Percentiles rank a stretch among this genome's conserved stretches.
phyloP scores from a whole-genome alignment of 129 eudicot genomes.

The Tagetes erecta region DNA sequence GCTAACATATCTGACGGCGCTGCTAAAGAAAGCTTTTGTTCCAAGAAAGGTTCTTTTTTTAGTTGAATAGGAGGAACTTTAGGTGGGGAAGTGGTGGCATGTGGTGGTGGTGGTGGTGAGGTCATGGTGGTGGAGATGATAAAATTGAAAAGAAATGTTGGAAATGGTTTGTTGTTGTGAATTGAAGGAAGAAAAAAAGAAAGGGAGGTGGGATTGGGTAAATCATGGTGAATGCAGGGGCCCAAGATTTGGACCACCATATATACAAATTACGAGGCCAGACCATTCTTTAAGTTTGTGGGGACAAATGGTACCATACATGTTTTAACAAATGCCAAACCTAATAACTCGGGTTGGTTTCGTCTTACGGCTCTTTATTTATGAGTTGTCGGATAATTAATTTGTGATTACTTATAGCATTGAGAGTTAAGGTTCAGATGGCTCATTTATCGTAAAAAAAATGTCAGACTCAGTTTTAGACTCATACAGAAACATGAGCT shows the following conservation, averaged over 20 bases:
- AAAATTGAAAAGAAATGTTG: neutral
- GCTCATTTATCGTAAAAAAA: too few relatives aligned
- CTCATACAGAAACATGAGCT: too few relatives aligned
- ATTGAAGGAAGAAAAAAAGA: conserved; percentile 22
- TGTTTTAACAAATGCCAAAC: neutral
- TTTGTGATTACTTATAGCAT: too few relatives aligned
- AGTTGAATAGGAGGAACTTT: conserved; percentile 4
- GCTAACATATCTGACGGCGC: too few relatives aligned
- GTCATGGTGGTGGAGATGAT: neutral
- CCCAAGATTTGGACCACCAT: conserved; percentile 17
- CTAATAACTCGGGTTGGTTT: neutral
- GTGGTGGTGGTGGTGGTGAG: conserved; percentile 17
- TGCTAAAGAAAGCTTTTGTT: neutral
- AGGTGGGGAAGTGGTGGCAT: neutral
- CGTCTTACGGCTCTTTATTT: neutral
- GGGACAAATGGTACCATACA: neutral
- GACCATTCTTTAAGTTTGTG: neutral
- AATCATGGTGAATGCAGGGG: conserved; percentile 6
- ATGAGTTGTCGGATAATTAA: too few relatives aligned
- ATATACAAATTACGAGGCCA: neutral
- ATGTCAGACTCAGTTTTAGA: too few relatives aligned
- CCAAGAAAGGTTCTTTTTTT: conserved; percentile 38
- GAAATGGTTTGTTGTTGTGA: conserved; percentile 14
- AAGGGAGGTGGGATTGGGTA: conserved; percentile 18
- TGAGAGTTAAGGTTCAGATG: too few relatives aligned